Conservation (phyloP, 2,329 filamentous ascomycete genomes). For the Neopestalotiopsis rosae region DNA sequence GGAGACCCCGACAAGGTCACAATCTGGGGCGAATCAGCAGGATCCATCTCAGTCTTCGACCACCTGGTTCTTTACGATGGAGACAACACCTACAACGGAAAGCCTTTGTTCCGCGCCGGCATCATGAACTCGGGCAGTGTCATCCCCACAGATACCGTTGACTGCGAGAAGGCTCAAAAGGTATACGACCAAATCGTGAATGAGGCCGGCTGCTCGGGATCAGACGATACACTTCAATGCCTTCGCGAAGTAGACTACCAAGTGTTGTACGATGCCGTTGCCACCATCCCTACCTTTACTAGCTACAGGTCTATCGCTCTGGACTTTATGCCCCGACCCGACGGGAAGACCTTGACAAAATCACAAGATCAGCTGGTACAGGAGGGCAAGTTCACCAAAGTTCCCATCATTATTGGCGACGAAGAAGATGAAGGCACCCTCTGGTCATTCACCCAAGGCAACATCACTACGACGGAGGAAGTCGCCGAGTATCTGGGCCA, state of each 20-base stretch:
- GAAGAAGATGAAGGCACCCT: constrained; percentile 83
- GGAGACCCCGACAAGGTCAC: constrained; percentile 78
- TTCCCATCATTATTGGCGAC: constrained; percentile 72
- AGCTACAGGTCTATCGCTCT: constrained; percentile 72
- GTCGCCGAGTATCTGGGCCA: constrained; percentile 67
- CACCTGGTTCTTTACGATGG: constrained; percentile 79
- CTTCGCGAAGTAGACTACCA: constrained; percentile 64
- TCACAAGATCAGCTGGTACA: constrained; percentile 65
- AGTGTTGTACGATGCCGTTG: constrained; percentile 66
- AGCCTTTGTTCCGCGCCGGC: constrained; percentile 74
- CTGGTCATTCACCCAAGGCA: constrained; percentile 71
- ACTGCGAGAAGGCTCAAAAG: not conserved
- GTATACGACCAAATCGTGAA: constrained; percentile 65
- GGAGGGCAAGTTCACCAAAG: constrained; percentile 59
- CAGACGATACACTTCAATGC: constrained; percentile 65
- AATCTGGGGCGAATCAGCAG: constrained; percentile 78
- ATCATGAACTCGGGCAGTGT: not conserved
- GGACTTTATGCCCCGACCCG: constrained; percentile 76
- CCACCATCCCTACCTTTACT: constrained; percentile 71
- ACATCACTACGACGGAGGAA: constrained; percentile 66
- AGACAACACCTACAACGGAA: constrained; percentile 75
- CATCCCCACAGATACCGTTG: not conserved
- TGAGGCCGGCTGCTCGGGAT: constrained; percentile 64
- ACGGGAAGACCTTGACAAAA: constrained; percentile 64
- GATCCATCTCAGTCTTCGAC: constrained; percentile 75